phyloP scores from a whole-genome alignment of 2,329 filamentous ascomycete species.

The Rutstroemia sydowiana region DNA sequence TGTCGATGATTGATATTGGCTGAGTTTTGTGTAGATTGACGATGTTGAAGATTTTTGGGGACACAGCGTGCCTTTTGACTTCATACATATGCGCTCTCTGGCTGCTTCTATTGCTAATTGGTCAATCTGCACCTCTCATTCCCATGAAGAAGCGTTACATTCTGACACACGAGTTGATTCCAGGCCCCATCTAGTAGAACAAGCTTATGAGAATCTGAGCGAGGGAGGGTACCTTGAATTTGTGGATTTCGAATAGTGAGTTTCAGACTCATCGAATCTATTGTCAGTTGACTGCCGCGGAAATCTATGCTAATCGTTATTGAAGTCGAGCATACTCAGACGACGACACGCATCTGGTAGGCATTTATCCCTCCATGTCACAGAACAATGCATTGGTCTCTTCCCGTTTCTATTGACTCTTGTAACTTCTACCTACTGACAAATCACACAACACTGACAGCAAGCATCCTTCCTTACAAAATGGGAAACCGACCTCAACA shows the following conservation, averaged over 20 bases:
- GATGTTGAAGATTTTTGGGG: constrained; percentile 29
- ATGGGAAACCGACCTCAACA: constrained; percentile 16
- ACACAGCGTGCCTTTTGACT: constrained; percentile 12
- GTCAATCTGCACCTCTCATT: constrained; percentile 31
- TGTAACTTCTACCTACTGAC: not conserved
- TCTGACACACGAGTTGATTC: constrained; percentile 10
- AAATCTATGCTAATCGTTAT: not conserved
- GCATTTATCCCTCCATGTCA: not conserved
- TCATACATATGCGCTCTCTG: constrained; percentile 10
- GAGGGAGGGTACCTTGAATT: constrained; percentile 24
- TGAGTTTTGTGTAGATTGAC: constrained; percentile 19
- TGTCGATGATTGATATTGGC: not conserved
- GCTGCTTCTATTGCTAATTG: constrained; percentile 31
- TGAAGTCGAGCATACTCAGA: not conserved
- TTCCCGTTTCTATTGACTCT: not conserved
- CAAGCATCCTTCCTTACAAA: constrained; percentile 11
- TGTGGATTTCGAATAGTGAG: constrained; percentile 21
- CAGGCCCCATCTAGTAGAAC: constrained; percentile 18
- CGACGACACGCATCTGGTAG: not conserved
- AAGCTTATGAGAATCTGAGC: constrained; percentile 18
- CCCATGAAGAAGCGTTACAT: constrained; percentile 24
- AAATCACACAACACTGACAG: not conserved
- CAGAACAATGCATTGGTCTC: no score
- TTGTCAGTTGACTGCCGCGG: not conserved
- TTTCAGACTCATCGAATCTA: not conserved